These are phyloP conservation scores for Dicorynia guianensis DNA, from an alignment of 306 rosid species.

Conservation along the genomic window DNA sequence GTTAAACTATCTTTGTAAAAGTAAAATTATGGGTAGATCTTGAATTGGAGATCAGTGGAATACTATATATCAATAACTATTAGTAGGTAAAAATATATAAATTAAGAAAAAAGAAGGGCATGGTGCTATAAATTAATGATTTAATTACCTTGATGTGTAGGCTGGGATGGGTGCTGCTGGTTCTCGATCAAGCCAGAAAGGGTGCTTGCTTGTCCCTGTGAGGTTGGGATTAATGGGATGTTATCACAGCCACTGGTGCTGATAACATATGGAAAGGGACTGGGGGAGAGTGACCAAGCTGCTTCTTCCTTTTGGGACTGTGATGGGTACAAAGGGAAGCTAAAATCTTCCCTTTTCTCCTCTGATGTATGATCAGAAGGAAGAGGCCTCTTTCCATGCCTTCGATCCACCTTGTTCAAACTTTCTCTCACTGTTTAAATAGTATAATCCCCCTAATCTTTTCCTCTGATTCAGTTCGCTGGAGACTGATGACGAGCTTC, in stretches of 20 bases:
- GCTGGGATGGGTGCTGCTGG: slow-evolving; percentile 28
- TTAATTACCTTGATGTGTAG: slow-evolving; percentile 43
- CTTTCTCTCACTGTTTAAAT: slow-evolving; percentile 5
- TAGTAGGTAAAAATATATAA: background rate
- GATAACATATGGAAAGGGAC: slow-evolving; percentile 35
- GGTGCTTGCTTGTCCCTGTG: slow-evolving; percentile 21
- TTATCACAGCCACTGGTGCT: background rate
- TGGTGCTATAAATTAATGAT: background rate
- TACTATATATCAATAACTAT: background rate
- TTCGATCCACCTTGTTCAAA: slow-evolving; percentile 56
- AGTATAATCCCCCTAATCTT: background rate
- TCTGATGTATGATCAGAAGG: slow-evolving; percentile 48
- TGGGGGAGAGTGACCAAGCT: slow-evolving; percentile 21
- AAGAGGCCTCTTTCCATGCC: slow-evolving; percentile 53
- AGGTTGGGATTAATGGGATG: background rate
- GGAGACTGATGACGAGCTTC: background rate
- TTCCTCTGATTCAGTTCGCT: background rate
- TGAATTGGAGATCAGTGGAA: slow-evolving; percentile 1
- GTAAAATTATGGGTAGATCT: background rate
- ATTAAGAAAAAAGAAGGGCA: background rate
- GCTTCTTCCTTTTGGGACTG: slow-evolving; percentile 35
- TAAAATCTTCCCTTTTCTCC: slow-evolving; percentile 36
- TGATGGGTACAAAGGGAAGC: slow-evolving; percentile 17
- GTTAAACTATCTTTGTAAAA: slow-evolving; percentile 27
- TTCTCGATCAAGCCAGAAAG: slow-evolving; percentile 13